These are phyloP conservation scores for Ormosia emarginata DNA, from an alignment of 306 rosid genomes.

Conservation along the genomic window DNA sequence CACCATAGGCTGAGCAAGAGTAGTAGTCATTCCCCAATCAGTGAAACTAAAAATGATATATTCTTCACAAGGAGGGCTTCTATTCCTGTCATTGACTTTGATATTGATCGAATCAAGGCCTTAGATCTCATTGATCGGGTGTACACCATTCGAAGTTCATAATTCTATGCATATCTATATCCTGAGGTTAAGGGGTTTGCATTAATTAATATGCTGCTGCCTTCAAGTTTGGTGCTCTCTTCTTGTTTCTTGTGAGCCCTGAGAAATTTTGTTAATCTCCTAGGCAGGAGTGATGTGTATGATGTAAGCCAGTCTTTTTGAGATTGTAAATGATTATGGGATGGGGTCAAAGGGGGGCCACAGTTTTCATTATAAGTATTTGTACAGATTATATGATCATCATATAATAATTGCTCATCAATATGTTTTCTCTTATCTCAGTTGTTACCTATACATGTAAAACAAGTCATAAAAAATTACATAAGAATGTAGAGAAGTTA, in stretches of 20 bases:
- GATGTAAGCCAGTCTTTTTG: conserved; percentile 24
- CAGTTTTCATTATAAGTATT: conserved; percentile 25
- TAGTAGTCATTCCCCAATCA: conserved; percentile 80
- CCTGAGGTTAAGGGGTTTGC: neutral
- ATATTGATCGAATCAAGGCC: conserved; percentile 67
- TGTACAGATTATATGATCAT: conserved; percentile 43
- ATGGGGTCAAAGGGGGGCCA: conserved; percentile 8
- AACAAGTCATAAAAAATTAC: neutral
- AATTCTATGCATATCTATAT: neutral
- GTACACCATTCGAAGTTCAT: conserved; percentile 61
- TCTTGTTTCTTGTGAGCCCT: conserved; percentile 21
- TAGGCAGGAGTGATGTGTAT: conserved; percentile 13
- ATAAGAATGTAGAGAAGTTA: neutral
- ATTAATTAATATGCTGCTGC: neutral
- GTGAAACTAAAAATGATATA: conserved; percentile 48
- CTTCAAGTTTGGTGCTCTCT: conserved; percentile 21
- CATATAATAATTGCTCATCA: conserved; percentile 34
- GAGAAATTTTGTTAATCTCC: conserved; percentile 23
- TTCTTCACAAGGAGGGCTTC: conserved; percentile 65
- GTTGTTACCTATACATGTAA: conserved; percentile 10
- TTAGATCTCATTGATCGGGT: conserved; percentile 81
- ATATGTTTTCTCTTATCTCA: conserved; percentile 11
- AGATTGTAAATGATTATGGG: conserved; percentile 32
- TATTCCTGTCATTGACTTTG: conserved; percentile 71
- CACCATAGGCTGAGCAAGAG: conserved; percentile 86